phyloP scores from a whole-genome alignment of 192 early-diverging fungal genomes.

The Mycoemilia scoparia region DNA sequence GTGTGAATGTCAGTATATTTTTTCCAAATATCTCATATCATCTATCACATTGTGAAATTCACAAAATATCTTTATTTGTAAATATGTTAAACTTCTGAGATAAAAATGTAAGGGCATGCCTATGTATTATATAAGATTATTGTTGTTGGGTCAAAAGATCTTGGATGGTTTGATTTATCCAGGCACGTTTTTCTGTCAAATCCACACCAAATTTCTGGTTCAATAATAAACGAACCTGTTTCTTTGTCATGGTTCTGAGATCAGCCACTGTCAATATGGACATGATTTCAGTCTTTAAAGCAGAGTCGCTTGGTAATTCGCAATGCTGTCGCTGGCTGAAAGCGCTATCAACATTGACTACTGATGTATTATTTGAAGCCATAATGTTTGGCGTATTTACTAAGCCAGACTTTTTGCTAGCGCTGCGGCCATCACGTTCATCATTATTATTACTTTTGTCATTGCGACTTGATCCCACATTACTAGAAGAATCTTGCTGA shows the following conservation, averaged over 20 bases:
- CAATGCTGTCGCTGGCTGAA: constrained; percentile 6
- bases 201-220: constrained; percentile 47
- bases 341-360: constrained; percentile 9
- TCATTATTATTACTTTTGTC: too few relatives aligned
- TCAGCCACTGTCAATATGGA: constrained; percentile 46
- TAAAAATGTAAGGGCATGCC: too few relatives aligned
- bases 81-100: too few relatives aligned
- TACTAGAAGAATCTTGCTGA: too few relatives aligned
- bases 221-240: constrained; percentile 59
- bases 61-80: too few relatives aligned
- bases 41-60: too few relatives aligned
- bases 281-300: constrained; percentile 41
- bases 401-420: constrained; percentile 7
- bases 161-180: constrained; percentile 56
- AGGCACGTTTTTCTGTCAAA: constrained; percentile 33
- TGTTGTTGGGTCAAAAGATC: too few relatives aligned
- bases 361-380: constrained; percentile 4
- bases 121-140: too few relatives aligned
- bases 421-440: constrained; percentile 2
- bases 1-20: too few relatives aligned
- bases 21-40: too few relatives aligned
- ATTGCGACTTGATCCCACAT: too few relatives aligned
- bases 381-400: constrained; percentile 10
- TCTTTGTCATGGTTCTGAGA: constrained; percentile 54
- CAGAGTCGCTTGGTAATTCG: constrained; percentile 41